Evolutionary conservation across 139 green algal species (phyloP), one percentile per base, ranked within the genome.

Genomic region (Diplosphaera chodatii): DNA sequence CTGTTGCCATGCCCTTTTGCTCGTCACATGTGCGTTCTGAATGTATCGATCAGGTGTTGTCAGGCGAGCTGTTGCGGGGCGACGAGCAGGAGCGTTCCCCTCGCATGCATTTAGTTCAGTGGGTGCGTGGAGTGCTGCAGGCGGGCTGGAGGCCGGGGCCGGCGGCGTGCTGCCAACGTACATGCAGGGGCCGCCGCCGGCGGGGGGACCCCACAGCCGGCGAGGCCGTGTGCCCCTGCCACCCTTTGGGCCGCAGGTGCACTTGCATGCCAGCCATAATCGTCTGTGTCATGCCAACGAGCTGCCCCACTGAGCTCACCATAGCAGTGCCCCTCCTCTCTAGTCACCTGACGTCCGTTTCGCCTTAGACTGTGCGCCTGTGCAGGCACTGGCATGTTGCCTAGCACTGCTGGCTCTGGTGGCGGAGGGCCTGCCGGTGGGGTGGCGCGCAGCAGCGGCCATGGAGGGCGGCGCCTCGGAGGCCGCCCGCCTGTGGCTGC

Each of bases 101-200:
- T n/a, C n/a, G n/a, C n/a, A n/a, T n/a, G n/a, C n/a, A n/a, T n/a
- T n/a, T n/a, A n/a, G n/a, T n/a, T n/a, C n/a, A n/a, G n/a, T n/a
- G n/a, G n/a, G n/a, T n/a, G n/a, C n/a, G n/a, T n/a, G n/a, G n/a
- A n/a, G n/a, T n/a, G n/a, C n/a, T n/a, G n/a, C 48, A 59, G 48
- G 48, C 25, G 63, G 63, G 63, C 18, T 22, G 63, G 27, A 22
- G 63, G 15, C 63, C 25, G 18, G 16, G 15, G 29, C 6, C 63
- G n/a, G 63, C 63, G 63, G 29, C 40, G 67, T 75, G 68, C 74
- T 79, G 74, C 74, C 73, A 23, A 20, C 23, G 29, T 27, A 63
- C 32, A 64, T 32, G 63, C 55, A 33, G 63, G 5, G 48, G 64
- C 64, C 40, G 64, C 55, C 64, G 40, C 32, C 41, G 74, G 4